Evolutionary conservation across 208 protist genomes (phyloP).

Genomic region (Leishmania lainsoni): DNA sequence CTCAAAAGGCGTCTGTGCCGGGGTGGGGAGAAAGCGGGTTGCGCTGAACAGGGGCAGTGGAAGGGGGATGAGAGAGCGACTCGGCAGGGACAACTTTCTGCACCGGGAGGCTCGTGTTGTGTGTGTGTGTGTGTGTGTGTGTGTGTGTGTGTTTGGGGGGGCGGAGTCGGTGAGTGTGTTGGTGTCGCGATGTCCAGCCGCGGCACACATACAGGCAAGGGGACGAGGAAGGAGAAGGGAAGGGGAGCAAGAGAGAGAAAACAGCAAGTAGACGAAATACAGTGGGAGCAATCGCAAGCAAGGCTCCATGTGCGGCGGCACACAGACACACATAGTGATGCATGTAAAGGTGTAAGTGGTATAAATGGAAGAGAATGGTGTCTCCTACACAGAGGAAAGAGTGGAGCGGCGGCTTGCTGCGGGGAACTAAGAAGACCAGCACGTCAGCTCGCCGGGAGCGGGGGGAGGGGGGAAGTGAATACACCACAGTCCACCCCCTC

Average conservation of each 20-base stretch:
- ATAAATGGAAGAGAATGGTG: background rate
- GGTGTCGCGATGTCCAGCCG: background rate
- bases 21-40: conserved; percentile 16
- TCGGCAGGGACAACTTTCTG: conserved; percentile 9
- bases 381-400: background rate
- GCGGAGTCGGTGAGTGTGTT: background rate
- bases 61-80: background rate
- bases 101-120: background rate
- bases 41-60: background rate
- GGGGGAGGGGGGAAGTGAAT: background rate
- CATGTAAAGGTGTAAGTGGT: background rate
- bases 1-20: conserved; percentile 13
- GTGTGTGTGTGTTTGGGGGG: background rate
- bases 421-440: background rate
- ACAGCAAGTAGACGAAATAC: background rate
- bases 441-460: background rate
- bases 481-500: background rate
- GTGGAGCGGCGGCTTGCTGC: background rate
- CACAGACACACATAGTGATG: background rate
- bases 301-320: background rate
- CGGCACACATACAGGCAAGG: background rate
- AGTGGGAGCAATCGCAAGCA: background rate
- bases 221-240: background rate
- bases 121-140: background rate
- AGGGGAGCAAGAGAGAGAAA: background rate